A percentile compares a stretch with the other conserved stretches of the same genome.
These are phyloP conservation scores for Blastobotrys indianensis DNA, from an alignment of 1,139 yeast genomes.

Conservation along the genomic window DNA sequence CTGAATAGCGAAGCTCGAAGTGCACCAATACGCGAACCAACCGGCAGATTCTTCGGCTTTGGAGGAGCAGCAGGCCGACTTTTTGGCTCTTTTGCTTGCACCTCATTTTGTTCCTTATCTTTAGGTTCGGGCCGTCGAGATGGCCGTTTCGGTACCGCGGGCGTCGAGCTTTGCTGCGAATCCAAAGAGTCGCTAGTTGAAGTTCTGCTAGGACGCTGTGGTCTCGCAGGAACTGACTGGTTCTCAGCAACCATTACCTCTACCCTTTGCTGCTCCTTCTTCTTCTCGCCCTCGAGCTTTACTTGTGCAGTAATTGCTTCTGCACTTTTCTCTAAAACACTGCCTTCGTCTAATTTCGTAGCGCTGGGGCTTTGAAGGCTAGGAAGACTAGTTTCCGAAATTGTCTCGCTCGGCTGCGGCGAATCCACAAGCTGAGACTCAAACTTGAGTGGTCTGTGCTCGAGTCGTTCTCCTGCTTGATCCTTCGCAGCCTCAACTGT, in stretches of 20 bases:
- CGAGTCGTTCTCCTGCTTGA: background rate
- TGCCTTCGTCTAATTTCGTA: conserved; percentile 1
- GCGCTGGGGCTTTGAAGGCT: background rate
- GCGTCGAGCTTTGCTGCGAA: background rate
- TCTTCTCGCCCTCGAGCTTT: conserved; percentile 5
- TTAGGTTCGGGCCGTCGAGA: background rate
- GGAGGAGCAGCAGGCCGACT: conserved; percentile 20
- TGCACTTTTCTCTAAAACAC: conserved; percentile 1
- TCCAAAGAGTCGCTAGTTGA: too few relatives aligned
- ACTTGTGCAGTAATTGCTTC: background rate
- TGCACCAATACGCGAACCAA: conserved; percentile 28
- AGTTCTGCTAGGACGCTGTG: too few relatives aligned
- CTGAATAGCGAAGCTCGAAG: conserved; percentile 32
- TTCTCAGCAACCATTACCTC: background rate
- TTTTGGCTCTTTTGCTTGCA: background rate
- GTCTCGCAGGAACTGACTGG: too few relatives aligned
- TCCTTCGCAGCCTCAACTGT: conserved; percentile 4
- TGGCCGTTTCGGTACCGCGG: background rate
- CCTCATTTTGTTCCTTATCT: conserved; percentile 1
- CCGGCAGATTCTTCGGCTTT: conserved; percentile 22
- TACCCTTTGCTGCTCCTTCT: background rate
- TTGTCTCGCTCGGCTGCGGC: too few relatives aligned
- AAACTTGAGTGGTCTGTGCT: too few relatives aligned
- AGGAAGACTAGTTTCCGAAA: too few relatives aligned
- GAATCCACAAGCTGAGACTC: too few relatives aligned